Evolutionary conservation across 768 basidiomycete genomes (phyloP), one percentile per base, ranked within the genome.

Genomic region (Trametes maxima): DNA sequence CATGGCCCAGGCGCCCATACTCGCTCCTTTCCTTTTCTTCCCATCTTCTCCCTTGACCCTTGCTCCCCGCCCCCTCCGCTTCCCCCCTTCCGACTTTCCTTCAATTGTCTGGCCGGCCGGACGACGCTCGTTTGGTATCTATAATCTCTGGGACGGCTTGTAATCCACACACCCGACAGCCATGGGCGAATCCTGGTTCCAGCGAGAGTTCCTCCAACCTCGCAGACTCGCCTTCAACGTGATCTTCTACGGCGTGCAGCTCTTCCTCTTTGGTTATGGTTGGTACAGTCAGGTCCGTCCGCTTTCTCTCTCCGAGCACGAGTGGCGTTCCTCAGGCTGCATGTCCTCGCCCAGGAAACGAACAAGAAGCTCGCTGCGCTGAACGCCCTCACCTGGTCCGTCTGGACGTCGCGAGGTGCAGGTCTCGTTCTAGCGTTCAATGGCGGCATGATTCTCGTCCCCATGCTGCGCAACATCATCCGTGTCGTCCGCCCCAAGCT

Each of bases 361-460:
- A 87, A 95, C 74, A 2, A 55, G 25, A 81, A 78, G 59, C 81
- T 97, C 33, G 82, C 86, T 43, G 88, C 83, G 24, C 84, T 98
- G 57, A 97, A 98, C 70, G 78, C 73, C 8, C 82, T 98, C 68
- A 82, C 75, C 65, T 96, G 80, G 75, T 94, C 92, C 19, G 93
- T 95, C 43, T 98, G 95, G 95, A 78, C 71, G 13, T 95, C 94
- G 58, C 88, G 95, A 64, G 95, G 94, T 42, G 95, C 95, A 46
- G 95, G 94, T 71, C 86, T 98, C 39, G 90, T 88, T 49, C 85
- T 98, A 45, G 94, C 94, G 19, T 87, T 88, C 70, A 86, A 95
- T 73, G 94, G 92, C 3, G 88, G 85, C 53, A 77, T 96, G 65
- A 93, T 97, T 65, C 82, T 95, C 54, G 70, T 98, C 47, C 95